Percentiles rank a stretch among this genome's conserved stretches.
Conservation (phyloP, 2,329 filamentous ascomycete species). For the Herpotrichia juniperi region DNA sequence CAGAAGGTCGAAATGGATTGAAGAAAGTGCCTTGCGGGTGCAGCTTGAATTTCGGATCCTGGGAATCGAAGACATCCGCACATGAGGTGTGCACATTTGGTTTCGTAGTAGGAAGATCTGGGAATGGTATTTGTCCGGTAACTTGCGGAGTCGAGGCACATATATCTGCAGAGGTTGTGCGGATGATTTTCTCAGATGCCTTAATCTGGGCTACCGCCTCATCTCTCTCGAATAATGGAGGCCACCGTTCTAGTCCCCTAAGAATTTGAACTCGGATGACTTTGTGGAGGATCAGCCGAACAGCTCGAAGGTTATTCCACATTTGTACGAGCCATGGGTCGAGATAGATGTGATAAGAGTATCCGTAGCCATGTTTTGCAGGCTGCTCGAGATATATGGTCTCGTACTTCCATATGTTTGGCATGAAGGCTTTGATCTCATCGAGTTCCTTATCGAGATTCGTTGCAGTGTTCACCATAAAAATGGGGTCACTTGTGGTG, state of each 20-base stretch:
- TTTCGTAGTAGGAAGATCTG: constrained; percentile 7
- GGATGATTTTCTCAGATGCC: constrained; percentile 21
- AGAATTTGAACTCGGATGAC: constrained; percentile 26
- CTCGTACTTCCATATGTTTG: constrained; percentile 31
- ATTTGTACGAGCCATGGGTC: constrained; percentile 38
- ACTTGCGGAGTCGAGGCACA: constrained; percentile 35
- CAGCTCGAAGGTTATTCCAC: constrained; percentile 36
- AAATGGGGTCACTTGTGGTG: constrained; percentile 19
- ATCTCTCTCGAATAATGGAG: constrained; percentile 18
- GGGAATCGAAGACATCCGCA: constrained; percentile 2
- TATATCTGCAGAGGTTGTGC: constrained; percentile 15
- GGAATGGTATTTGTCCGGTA: constrained; percentile 35
- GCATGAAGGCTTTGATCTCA: constrained; percentile 23
- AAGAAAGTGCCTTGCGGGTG: constrained; percentile 31
- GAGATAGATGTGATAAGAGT: constrained; percentile 35
- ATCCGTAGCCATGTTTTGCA: constrained; percentile 22
- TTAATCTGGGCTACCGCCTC: constrained; percentile 13
- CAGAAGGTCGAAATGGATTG: constrained; percentile 23
- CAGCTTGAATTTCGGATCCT: constrained; percentile 13
- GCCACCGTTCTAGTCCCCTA: constrained; percentile 15
- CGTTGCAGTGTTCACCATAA: constrained; percentile 18
- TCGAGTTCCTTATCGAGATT: constrained; percentile 30
- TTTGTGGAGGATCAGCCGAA: constrained; percentile 29
- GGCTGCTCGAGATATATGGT: constrained; percentile 20
- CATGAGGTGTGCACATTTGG: background rate